Base-by-base conservation (phyloP, 331 rosid genomes). In the Saraca asoca region DNA sequence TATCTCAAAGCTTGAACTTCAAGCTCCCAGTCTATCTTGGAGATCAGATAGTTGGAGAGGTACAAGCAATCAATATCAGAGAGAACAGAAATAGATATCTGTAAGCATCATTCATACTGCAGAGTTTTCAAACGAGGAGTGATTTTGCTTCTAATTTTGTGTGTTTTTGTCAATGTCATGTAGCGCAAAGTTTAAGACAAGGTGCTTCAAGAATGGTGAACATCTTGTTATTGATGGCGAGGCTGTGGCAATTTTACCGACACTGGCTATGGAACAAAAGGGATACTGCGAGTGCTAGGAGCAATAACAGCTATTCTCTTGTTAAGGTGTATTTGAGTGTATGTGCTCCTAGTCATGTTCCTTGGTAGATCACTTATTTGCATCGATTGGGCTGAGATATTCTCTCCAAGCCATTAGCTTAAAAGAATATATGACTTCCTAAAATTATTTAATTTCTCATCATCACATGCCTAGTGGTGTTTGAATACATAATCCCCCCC, bases 1-100 rank as follows among this genome's bases (percentile, higher is more conserved):
- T 75, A 53, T 89, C 96, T 66, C 97, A 90, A 74, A 86, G 83
- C 75, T 80, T 93, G 81, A 83, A 74, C 50, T 90, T 93, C 60
- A 93, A 82, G 91, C 62, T 75, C 35, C 95, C 95, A 0, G 83
- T 90, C 46, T 87, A 88, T 58, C 73, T 84, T 52, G 96, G 95
- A 73, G 97, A 93, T 69, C 78, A 72, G 69, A 75, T 90, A 49
- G 70, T 44, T 51, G 85, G 85, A 9, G 89, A 80, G 80, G 81
- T 93, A 11, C 81, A 73, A 68, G 88, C 91, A 20, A 71, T 65
- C 9, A 75, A 70, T 29, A 39, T 90, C 19, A 82, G 85, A 75
- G 85, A 29, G 68, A 76, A 68, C 64, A 90, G 80, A 79, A 83
- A 78, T 52, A 82, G 83, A 78, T 79, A 83, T 74, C 53, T 88